Base-by-base conservation (phyloP, 352 stramenopile genomes). In the Globisporangium mamillatum region DNA sequence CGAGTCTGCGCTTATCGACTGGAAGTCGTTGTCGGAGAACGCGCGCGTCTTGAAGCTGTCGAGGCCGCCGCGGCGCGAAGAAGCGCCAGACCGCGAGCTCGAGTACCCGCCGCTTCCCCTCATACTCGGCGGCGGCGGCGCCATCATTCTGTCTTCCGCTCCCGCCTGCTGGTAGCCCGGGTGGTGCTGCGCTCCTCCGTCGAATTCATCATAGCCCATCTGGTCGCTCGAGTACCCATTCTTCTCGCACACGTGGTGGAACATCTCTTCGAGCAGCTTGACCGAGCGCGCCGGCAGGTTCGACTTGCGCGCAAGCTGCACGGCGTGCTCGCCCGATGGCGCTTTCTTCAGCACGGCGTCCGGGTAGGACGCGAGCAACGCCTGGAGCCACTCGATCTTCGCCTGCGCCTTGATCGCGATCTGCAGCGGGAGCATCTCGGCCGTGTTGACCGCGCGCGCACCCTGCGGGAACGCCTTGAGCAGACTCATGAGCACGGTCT, bases 401-500 rank as follows among this genome's bases (percentile, higher is more conserved):
- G 84, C 86, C 64, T 96, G 84, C 7, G 86, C 86, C 70, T 94
- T 94, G 74, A 94, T 93, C 16, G 88, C 88, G 66, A 96, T 96
- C 75, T 96, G 88, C 46, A 96, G 75, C 56, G 88, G 88, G 25
- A 96, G 69, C 84, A 94, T 92, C 74, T 92, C 88, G 63, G 85
- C 88, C 54, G 84, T 93, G 71, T 96, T 96, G 34, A 75, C 72
- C 9, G 79, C 69, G 32, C 80, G 81, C 50, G 86, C 86, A 22
- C 86, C 88, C 12, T 80, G 70, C 27, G 88, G 88, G 60, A 79
- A 92, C 29, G 88, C 86, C 73, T 96, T 94, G 60, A 94, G 77
- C 54, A 96, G 70, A 24, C 83, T 76, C 67, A 94, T 77, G 29
- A 96, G 76, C 67, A 94, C 81, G 46, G 67, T 69, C 60, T 93